These are phyloP conservation scores for Mycena haematopus DNA, from an alignment of 768 basidiomycete species.

Conservation along the genomic window DNA sequence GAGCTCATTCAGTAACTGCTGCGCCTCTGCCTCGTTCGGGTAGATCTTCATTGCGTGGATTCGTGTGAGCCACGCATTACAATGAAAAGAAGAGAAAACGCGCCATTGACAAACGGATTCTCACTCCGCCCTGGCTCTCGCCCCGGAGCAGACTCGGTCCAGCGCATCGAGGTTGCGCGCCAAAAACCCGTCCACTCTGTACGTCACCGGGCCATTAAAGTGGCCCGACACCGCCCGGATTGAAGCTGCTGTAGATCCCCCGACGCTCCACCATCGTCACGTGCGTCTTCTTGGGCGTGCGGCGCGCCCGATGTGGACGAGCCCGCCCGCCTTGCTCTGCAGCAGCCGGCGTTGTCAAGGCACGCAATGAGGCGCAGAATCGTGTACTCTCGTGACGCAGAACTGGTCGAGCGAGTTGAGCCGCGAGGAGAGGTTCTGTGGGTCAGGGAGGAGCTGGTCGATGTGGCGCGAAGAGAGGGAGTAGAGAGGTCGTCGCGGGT, in stretches of 20 bases:
- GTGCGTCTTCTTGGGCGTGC: constrained; percentile 89
- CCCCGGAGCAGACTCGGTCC: constrained; percentile 86
- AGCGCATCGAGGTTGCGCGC: constrained; percentile 88
- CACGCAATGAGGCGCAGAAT: constrained; percentile 75
- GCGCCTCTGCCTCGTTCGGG: constrained; percentile 93
- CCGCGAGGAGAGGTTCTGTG: constrained; percentile 87
- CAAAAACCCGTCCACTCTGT: constrained; percentile 89
- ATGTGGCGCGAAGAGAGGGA: constrained; percentile 95
- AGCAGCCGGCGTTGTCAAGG: constrained; percentile 89
- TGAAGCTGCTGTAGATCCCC: constrained; percentile 94
- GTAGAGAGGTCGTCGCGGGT: constrained; percentile 90
- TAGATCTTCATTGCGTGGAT: constrained; percentile 92
- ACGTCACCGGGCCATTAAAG: constrained; percentile 89
- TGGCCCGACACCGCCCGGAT: constrained; percentile 77
- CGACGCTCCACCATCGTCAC: constrained; percentile 95
- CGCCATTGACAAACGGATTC: constrained; percentile 90
- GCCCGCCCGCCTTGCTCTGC: constrained; percentile 87
- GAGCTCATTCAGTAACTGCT: too few species aligned
- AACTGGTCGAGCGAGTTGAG: constrained; percentile 96
- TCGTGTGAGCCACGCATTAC: too few species aligned
- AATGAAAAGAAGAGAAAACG: constrained; percentile 66
- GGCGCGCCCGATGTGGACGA: constrained; percentile 91
- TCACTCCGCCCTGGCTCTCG: constrained; percentile 54
- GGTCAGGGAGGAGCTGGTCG: constrained; percentile 92
- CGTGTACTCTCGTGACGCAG: constrained; percentile 91